Evolutionary conservation across 2,329 filamentous ascomycete genomes (phyloP).

Genomic region (Penicillium sp.): DNA sequence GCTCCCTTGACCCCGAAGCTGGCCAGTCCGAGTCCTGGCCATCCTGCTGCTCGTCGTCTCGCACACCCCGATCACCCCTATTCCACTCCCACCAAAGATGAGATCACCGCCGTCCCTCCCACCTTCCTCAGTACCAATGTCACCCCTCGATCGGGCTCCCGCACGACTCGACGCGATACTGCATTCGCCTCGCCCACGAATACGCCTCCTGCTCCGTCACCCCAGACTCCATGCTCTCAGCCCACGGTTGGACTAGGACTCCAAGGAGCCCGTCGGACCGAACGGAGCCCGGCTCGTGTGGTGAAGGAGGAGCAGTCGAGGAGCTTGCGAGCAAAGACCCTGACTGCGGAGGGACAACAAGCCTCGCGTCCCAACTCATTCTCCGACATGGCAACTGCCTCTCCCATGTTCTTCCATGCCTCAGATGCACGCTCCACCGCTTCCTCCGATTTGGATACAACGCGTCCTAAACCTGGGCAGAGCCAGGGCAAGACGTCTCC

Average conservation of each 20-base stretch:
- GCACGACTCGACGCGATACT: constrained; percentile 71
- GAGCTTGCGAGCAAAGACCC: constrained; percentile 37
- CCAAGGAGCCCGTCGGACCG: constrained; percentile 27
- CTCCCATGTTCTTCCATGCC: constrained; percentile 86
- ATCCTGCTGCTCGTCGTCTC: constrained; percentile 35
- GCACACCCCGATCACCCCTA: constrained; percentile 33
- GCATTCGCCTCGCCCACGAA: constrained; percentile 63
- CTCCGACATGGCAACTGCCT: constrained; percentile 33
- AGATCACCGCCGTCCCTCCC: constrained; percentile 56
- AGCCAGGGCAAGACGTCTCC: constrained; percentile 23
- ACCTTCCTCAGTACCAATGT: constrained; percentile 65
- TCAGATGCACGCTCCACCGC: constrained; percentile 64
- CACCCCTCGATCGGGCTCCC: constrained; percentile 73
- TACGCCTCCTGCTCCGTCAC: constrained; percentile 37
- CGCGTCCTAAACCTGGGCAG: constrained; percentile 22
- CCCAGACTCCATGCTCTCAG: constrained; percentile 31
- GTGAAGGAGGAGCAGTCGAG: constrained; percentile 32
- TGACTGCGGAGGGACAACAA: constrained; percentile 36
- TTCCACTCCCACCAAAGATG: constrained; percentile 39
- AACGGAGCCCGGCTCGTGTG: constrained; percentile 37
- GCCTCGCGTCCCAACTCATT: constrained; percentile 35
- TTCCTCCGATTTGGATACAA: constrained; percentile 35
- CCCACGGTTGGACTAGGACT: constrained; percentile 23
- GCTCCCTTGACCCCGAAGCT: constrained; percentile 61
- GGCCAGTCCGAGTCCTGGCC: constrained; percentile 40